Base-by-base conservation (phyloP, 495 filamentous ascomycete species). In the Aspergillus sclerotiicarbonarius region DNA sequence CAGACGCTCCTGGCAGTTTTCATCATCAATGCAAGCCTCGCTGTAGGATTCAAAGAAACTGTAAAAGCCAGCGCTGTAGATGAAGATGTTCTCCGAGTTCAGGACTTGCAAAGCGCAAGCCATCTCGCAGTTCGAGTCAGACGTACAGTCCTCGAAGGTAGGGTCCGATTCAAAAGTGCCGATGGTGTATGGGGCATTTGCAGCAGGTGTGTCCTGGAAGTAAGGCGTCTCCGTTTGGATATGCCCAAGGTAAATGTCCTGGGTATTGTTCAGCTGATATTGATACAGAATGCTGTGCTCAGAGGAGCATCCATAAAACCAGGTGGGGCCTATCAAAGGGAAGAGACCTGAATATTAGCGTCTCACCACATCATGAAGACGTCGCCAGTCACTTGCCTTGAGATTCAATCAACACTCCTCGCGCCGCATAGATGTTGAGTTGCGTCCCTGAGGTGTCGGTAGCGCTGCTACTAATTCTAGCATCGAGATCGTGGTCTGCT, bases 141-240 rank as follows among this genome's bases (percentile, higher is more conserved):
- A 90, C 5, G 25, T 25, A 66, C 82, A 87, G 20, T 70, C 66
- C 2, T 75, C 71, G 74, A 92, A 97, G 63, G 84, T 81, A 0
- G 93, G 93, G 65, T 98, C 93, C 57, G 78, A 79, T 72, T 77
- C 93, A 6, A 73, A 72, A 33, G 76, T 35, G 54, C 89, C 82
- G n/a, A 84, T 72, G 0, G 81, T 79, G 75, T 88, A 91, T 6
- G 90, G 87, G 19, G 73, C 73, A 13, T 87, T 77, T 1, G 91
- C 83, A 58, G 82, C 79, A 0, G 93, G 92, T 78, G 96, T 96
- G 65, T 83, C 80, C 72, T 95, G 91, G 78, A 86, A 92, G 77
- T 98, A 96, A 9, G 92, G 89, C 0, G 93, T 96, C 70, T 98
- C 93, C 18, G 90, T 87, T 73, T 98, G 93, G 62, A 96, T 93